These are phyloP conservation scores for Syzygium malaccense DNA, from an alignment of 441 rosid species.

Conservation along the genomic window DNA sequence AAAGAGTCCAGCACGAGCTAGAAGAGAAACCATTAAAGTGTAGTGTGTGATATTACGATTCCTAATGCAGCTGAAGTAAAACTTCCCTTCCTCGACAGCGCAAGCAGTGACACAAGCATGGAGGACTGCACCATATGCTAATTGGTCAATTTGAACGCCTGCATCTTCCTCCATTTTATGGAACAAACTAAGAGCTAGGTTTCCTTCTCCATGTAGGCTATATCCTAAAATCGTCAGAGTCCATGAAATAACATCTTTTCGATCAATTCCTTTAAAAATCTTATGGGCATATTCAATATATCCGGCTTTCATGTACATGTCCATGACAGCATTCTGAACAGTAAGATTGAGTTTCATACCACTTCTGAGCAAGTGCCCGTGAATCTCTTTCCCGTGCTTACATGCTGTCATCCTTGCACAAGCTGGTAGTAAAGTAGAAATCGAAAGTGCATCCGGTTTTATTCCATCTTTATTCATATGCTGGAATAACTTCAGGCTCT, in stretches of 20 bases:
- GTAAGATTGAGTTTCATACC: constrained; percentile 16
- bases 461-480: constrained; percentile 26
- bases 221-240: constrained; percentile 37
- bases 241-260: constrained; percentile 38
- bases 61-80: constrained; percentile 26
- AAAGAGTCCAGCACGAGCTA: constrained; percentile 29
- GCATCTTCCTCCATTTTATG: constrained; percentile 22
- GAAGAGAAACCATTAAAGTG: constrained; percentile 32
- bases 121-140: constrained; percentile 28
- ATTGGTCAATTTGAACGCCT: constrained; percentile 22
- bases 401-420: constrained; percentile 38
- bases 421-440: constrained; percentile 34
- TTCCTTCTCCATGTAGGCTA: constrained; percentile 40
- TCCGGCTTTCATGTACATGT: constrained; percentile 46
- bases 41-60: constrained; percentile 22
- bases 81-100: constrained; percentile 28
- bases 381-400: constrained; percentile 39
- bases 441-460: constrained; percentile 23
- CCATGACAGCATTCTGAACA: constrained; percentile 35
- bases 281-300: constrained; percentile 22
- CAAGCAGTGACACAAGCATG: constrained; percentile 35
- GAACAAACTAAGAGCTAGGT: constrained; percentile 28
- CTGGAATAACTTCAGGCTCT: constrained; percentile 36
- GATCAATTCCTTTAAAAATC: constrained; percentile 22
- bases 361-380: constrained; percentile 36